Evolutionary conservation across 345 rosid species (phyloP).

Genomic region (Diplotaxis tenuifolia): DNA sequence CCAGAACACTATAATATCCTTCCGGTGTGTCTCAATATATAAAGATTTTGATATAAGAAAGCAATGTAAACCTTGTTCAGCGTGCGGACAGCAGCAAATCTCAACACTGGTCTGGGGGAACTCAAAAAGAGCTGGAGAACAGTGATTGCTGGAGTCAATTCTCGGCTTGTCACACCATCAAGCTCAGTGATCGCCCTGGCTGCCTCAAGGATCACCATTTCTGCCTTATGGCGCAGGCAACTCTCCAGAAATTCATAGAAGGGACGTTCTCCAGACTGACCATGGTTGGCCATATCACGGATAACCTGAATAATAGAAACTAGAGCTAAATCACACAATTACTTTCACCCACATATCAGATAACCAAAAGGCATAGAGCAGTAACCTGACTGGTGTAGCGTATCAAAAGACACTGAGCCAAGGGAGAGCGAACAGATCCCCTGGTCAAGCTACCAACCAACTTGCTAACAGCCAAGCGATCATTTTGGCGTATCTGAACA

Average conservation of each 20-base stretch:
- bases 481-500: slow-evolving; percentile 86
- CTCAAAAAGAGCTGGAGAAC: no score
- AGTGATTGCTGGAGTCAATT: no score
- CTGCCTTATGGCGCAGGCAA: slow-evolving; percentile 92
- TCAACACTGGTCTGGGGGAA: no score
- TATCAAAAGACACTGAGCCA: slow-evolving; percentile 91
- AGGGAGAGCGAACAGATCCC: slow-evolving; percentile 91
- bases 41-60: no score
- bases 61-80: no score
- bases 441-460: slow-evolving; percentile 81
- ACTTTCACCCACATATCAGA: background rate
- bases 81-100: no score
- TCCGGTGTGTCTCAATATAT: no score
- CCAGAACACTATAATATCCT: no score
- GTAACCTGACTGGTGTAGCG: slow-evolving; percentile 90
- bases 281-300: slow-evolving; percentile 64
- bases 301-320: slow-evolving; percentile 55
- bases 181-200: no score
- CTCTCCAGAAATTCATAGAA: slow-evolving; percentile 94
- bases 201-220: no score
- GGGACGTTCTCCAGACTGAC: slow-evolving; percentile 86
- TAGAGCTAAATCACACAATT: background rate
- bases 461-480: slow-evolving; percentile 85
- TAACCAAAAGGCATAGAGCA: slow-evolving; percentile 1
- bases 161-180: no score